phyloP scores from a whole-genome alignment of 108 stramenopile species.

The Conticribra guillardii region DNA sequence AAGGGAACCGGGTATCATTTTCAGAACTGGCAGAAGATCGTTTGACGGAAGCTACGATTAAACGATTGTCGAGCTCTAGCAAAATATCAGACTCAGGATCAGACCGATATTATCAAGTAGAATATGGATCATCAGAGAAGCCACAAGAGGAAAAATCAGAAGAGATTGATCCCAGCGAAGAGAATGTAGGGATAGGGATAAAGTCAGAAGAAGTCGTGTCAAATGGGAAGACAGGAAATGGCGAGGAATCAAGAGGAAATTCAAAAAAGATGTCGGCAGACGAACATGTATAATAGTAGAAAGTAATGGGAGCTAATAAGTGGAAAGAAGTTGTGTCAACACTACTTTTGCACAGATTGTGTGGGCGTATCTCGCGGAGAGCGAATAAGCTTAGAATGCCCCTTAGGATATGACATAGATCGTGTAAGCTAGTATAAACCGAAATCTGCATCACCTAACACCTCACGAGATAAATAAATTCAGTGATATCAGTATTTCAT shows the following conservation, averaged over 20 bases:
- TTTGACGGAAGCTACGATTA: neutral
- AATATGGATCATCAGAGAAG: neutral
- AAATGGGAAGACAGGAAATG: no score
- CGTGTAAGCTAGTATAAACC: no score
- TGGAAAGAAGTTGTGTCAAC: no score
- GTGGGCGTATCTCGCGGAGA: no score
- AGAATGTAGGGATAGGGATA: neutral
- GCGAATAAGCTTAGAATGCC: no score
- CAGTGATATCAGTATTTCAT: no score
- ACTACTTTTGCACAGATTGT: no score
- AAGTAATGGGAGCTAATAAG: no score
- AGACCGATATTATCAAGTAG: neutral
- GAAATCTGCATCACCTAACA: no score
- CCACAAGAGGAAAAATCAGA: constrained; percentile 1
- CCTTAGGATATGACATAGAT: no score
- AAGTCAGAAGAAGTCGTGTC: neutral
- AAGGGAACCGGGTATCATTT: constrained; percentile 17
- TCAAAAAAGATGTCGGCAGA: neutral
- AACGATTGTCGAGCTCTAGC: neutral
- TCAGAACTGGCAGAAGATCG: neutral
- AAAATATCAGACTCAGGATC: neutral
- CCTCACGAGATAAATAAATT: no score
- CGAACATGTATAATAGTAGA: neutral
- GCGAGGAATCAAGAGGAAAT: neutral
- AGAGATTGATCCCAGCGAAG: no score